A percentile compares a stretch with the other conserved stretches of the same genome.
Evolutionary conservation across 176 grass and related monocot genomes (phyloP).

Genomic region (Oryza longistaminata): DNA sequence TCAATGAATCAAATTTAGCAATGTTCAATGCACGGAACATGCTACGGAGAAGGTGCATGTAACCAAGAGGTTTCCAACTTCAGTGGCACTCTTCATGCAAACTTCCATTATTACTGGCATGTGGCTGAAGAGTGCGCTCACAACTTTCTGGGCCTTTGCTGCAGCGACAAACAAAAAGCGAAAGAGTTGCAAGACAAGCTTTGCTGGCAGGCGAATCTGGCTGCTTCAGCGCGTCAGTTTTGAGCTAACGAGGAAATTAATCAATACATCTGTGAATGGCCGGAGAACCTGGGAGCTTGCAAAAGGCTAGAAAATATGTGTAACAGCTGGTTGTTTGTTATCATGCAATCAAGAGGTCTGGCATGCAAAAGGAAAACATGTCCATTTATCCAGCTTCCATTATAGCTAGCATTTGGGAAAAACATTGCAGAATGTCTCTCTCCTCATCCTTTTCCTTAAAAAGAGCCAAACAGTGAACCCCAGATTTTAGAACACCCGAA

Average conservation of each 20-base stretch:
- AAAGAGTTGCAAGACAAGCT: conserved; percentile 93
- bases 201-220: conserved; percentile 95
- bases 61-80: conserved; percentile 98
- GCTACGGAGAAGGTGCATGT: conserved; percentile 94
- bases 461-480: conserved; percentile 86
- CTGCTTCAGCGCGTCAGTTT: conserved; percentile 92
- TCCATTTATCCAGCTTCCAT: conserved; percentile 98
- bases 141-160: conserved; percentile 81
- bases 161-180: conserved; percentile 94
- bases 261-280: conserved; percentile 91
- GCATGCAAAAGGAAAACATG: conserved; percentile 97
- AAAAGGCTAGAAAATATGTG: conserved; percentile 94
- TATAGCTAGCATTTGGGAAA: conserved; percentile 91
- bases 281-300: conserved; percentile 83
- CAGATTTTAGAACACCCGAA: conserved; percentile 92
- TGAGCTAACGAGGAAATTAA: conserved; percentile 92
- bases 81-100: conserved; percentile 95
- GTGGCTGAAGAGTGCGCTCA: conserved; percentile 91
- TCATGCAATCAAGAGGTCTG: conserved; percentile 92
- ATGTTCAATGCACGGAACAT: conserved; percentile 94
- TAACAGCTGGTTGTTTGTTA: conserved; percentile 86
- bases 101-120: conserved; percentile 97
- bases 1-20: conserved; percentile 95
- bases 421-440: conserved; percentile 89
- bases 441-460: conserved; percentile 99